Percentiles rank a stretch among this genome's conserved stretches.
These are phyloP conservation scores for Phalaenopsis hybrid DNA, from an alignment of 116 monocot genomes.

Conservation along the genomic window DNA sequence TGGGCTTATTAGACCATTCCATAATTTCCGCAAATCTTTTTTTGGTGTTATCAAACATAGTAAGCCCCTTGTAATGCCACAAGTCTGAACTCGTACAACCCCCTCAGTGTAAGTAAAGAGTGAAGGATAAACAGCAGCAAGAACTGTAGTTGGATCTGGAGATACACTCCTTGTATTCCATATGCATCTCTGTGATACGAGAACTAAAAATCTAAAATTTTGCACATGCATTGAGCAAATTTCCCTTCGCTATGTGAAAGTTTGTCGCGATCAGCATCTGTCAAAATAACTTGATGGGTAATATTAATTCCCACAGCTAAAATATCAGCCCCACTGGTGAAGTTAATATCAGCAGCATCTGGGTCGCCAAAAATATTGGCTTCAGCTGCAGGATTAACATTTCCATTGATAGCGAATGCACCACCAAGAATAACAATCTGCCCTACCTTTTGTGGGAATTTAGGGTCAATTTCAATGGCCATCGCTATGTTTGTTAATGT, in stretches of 20 bases:
- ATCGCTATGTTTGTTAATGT: constrained; percentile 92
- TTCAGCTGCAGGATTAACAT: constrained; percentile 96
- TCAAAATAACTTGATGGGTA: constrained; percentile 83
- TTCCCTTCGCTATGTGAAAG: constrained; percentile 60
- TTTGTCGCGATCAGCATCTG: constrained; percentile 56
- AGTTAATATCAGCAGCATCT: constrained; percentile 91
- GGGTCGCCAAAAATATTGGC: constrained; percentile 97
- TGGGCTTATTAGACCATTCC: constrained; percentile 78
- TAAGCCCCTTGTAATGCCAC: constrained; percentile 85
- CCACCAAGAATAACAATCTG: constrained; percentile 99
- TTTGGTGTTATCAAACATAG: constrained; percentile 74
- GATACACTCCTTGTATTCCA: constrained; percentile 61
- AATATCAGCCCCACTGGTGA: constrained; percentile 87
- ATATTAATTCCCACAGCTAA: constrained; percentile 89
- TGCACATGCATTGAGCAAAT: constrained; percentile 72
- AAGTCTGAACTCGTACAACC: constrained; percentile 84
- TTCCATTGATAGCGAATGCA: constrained; percentile 91
- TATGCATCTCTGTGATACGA: constrained; percentile 79
- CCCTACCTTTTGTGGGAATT: constrained; percentile 68
- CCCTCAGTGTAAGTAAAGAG: constrained; percentile 84
- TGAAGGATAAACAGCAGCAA: constrained; percentile 92
- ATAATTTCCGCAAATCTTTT: constrained; percentile 76
- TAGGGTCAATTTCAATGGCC: constrained; percentile 86
- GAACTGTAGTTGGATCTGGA: constrained; percentile 87
- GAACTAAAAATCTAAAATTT: constrained; percentile 73